phyloP scores from a whole-genome alignment of 495 filamentous ascomycete species.

The Stereocaulon alpinum region DNA sequence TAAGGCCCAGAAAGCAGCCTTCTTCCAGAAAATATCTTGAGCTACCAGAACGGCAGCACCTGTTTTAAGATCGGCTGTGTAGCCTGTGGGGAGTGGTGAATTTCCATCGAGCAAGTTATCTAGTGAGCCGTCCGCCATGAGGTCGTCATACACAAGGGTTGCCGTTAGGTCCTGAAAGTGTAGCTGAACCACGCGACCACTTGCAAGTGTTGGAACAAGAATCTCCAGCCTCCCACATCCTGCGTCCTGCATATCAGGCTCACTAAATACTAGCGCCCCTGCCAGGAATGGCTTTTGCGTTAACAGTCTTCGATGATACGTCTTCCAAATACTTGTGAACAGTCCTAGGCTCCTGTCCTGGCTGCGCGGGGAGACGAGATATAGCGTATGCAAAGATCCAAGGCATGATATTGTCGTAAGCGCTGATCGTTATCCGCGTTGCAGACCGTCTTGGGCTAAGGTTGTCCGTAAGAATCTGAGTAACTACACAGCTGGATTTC shows the following conservation, averaged over 20 bases:
- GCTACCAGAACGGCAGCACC: slow-evolving; percentile 23
- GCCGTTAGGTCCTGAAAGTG: slow-evolving; percentile 2
- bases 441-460: background rate
- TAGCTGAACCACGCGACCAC: background rate
- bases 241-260: background rate
- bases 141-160: slow-evolving; percentile 8
- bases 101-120: slow-evolving; percentile 20
- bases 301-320: background rate
- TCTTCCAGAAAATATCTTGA: slow-evolving; percentile 32
- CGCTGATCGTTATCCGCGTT: background rate
- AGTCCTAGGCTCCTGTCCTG: background rate
- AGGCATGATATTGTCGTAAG: slow-evolving; percentile 1
- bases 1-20: slow-evolving; percentile 25
- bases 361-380: background rate
- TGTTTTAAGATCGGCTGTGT: background rate
- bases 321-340: background rate
- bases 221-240: background rate
- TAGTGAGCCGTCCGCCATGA: slow-evolving; percentile 20
- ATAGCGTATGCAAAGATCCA: background rate
- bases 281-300: background rate
- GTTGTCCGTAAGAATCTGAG: background rate
- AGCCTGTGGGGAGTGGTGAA: slow-evolving; percentile 13
- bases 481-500: background rate
- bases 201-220: background rate
- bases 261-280: background rate